Evolutionary conservation across 257 asterid genomes (phyloP).

Genomic region (Solanum appendiculatum): DNA sequence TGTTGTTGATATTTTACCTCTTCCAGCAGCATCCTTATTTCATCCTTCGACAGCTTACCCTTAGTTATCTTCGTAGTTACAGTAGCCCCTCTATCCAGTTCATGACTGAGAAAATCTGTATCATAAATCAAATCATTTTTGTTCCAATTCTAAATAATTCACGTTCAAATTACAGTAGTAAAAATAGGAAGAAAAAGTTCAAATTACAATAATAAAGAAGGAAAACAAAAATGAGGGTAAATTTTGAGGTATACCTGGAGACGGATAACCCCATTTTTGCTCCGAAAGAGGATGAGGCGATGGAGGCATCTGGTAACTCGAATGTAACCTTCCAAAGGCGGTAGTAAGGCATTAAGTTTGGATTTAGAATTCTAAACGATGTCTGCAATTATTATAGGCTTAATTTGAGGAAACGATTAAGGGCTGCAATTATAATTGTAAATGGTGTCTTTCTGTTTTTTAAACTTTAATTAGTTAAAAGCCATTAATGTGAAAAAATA

Average conservation of each 20-base stretch:
- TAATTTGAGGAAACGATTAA: too few species aligned
- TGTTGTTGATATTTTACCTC: background rate
- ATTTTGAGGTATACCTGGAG: conserved; percentile 42
- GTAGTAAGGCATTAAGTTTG: too few species aligned
- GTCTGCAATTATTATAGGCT: too few species aligned
- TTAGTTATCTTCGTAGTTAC: too few species aligned
- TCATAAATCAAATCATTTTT: background rate
- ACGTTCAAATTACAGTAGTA: background rate
- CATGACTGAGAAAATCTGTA: too few species aligned
- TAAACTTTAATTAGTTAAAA: too few species aligned
- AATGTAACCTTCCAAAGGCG: conserved; percentile 25
- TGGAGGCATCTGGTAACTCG: conserved; percentile 29
- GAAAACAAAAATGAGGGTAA: background rate
- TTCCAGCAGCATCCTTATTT: background rate
- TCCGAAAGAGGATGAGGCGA: conserved; percentile 33
- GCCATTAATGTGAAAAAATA: too few species aligned
- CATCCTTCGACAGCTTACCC: background rate
- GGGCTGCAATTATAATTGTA: too few species aligned
- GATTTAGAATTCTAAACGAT: too few species aligned
- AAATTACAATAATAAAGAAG: background rate
- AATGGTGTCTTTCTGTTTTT: too few species aligned
- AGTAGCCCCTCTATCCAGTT: too few species aligned
- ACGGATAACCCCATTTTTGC: conserved; percentile 65
- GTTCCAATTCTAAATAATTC: background rate
- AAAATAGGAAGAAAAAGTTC: too few species aligned